Evolutionary conservation across 768 basidiomycete species (phyloP), one percentile per base, ranked within the genome.

Genomic region (Auriscalpium microsporum): DNA sequence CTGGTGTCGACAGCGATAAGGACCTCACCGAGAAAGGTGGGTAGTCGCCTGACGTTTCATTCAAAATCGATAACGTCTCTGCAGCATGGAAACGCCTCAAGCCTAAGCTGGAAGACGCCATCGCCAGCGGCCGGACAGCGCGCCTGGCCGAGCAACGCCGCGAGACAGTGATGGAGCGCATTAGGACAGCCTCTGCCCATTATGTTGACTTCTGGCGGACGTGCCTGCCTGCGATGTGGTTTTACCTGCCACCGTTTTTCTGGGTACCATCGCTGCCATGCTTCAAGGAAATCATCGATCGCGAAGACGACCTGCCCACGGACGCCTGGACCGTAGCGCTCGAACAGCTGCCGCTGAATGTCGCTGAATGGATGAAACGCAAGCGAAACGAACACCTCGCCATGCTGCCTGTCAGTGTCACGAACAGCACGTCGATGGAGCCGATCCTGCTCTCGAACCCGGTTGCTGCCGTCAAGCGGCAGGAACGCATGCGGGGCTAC

Each of bases 31-130:
- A 59, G 13, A 33, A 53, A 8, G 48, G 58, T 59, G 28, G 7
- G 58, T 50, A 4, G 28, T 28, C 28, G 28, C 28, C 28, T 28
- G 28, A 28, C 8, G 7, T 17, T 23, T 17, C 23, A 47, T 11
- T n/a, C 17, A 33, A 14, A 33, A 14, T n/a, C 9, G 21, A 28
- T 36, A 7, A 14, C 40, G 17, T 35, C 17, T 38, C 50, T 28
- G 17, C 33, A 59, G 58, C 34, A 16, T 58, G 58, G 58, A 59
- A 17, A 17, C 56, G 52, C 33, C 52, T 59, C 10, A 59, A n/a
- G 42, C 7, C 8, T 14, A 59, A 59, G 17, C 45, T 59, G 14
- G 48, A 45, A 14, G 10, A 10, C 9, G 53, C 5, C 16, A 48
- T 59, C 21, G 53, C 16, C 10, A 3, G 1, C 28, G 58, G 51